These are phyloP conservation scores for Solanum pimpinellifolium DNA, from an alignment of 257 asterid genomes.

Conservation along the genomic window DNA sequence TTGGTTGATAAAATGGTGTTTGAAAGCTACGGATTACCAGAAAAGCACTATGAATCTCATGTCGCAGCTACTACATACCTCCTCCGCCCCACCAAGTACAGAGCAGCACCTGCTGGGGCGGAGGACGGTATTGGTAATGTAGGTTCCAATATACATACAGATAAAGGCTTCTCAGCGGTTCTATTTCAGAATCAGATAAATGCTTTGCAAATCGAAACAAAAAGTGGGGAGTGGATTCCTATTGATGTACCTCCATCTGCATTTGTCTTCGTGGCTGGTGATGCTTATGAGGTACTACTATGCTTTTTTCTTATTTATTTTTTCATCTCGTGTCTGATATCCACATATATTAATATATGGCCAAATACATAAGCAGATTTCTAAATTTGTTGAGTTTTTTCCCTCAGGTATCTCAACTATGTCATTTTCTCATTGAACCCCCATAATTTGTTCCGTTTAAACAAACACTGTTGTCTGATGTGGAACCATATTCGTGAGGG, in stretches of 20 bases:
- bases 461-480: too few relatives aligned
- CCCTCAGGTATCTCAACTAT: too few relatives aligned
- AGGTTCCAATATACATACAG: constrained; percentile 45
- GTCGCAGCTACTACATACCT: constrained; percentile 33
- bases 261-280: constrained; percentile 56
- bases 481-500: too few relatives aligned
- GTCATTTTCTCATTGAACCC: too few relatives aligned
- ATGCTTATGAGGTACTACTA: constrained; percentile 10
- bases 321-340: too few relatives aligned
- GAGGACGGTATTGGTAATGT: not conserved
- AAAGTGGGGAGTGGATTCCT: constrained; percentile 37
- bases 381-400: too few relatives aligned
- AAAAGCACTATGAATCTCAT: constrained; percentile 30
- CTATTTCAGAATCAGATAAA: constrained; percentile 46
- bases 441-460: too few relatives aligned
- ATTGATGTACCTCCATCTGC: constrained; percentile 39
- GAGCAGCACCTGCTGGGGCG: constrained; percentile 5
- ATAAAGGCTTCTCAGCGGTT: constrained; percentile 40
- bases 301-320: too few relatives aligned
- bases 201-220: constrained; percentile 39
- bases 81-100: constrained; percentile 34
- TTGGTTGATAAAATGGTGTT: constrained; percentile 44
- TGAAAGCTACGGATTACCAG: constrained; percentile 36
- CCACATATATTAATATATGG: too few relatives aligned
- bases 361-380: too few relatives aligned